Conservation (phyloP, 345 rosid species). For the Rhodomyrtus tomentosa region DNA sequence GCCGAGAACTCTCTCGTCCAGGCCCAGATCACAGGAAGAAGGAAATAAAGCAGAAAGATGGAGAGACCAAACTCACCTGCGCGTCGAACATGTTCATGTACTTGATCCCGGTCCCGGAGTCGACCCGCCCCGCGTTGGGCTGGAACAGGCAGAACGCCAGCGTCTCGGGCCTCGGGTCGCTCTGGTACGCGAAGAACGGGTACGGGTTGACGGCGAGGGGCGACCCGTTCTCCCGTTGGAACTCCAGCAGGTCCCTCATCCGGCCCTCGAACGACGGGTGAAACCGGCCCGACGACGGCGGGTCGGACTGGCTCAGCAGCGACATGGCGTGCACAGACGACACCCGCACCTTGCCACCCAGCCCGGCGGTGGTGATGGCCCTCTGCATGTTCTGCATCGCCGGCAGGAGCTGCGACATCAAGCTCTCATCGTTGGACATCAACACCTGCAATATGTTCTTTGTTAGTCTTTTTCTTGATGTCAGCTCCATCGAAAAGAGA, state of each 20-base stretch:
- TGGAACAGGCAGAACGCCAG: slow-evolving; percentile 78
- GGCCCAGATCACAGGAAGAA: background rate
- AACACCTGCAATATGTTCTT: slow-evolving; percentile 34
- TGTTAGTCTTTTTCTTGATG: background rate
- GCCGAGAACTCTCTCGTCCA: background rate
- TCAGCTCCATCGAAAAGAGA: background rate
- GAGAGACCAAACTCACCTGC: slow-evolving; percentile 36
- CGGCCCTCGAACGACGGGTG: slow-evolving; percentile 36
- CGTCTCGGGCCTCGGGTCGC: slow-evolving; percentile 82
- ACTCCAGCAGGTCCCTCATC: slow-evolving; percentile 54
- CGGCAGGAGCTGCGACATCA: slow-evolving; percentile 70
- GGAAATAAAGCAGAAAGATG: background rate
- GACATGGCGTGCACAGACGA: slow-evolving; percentile 92
- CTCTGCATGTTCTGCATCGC: slow-evolving; percentile 74
- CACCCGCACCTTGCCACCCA: slow-evolving; percentile 74
- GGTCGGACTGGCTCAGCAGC: slow-evolving; percentile 58
- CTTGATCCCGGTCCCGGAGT: slow-evolving; percentile 55
- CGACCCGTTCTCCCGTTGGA: slow-evolving; percentile 56
- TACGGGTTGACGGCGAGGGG: slow-evolving; percentile 84
- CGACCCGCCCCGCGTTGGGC: slow-evolving; percentile 85
- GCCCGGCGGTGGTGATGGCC: slow-evolving; percentile 56
- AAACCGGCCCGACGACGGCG: slow-evolving; percentile 79
- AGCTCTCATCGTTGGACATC: slow-evolving; percentile 46
- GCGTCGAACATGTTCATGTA: slow-evolving; percentile 99
- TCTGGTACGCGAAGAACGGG: slow-evolving; percentile 84